Percentiles rank a stretch among this genome's conserved stretches.
Conservation (phyloP, 1,284 basidiomycete genomes). For the Microbotryum intermedium region DNA sequence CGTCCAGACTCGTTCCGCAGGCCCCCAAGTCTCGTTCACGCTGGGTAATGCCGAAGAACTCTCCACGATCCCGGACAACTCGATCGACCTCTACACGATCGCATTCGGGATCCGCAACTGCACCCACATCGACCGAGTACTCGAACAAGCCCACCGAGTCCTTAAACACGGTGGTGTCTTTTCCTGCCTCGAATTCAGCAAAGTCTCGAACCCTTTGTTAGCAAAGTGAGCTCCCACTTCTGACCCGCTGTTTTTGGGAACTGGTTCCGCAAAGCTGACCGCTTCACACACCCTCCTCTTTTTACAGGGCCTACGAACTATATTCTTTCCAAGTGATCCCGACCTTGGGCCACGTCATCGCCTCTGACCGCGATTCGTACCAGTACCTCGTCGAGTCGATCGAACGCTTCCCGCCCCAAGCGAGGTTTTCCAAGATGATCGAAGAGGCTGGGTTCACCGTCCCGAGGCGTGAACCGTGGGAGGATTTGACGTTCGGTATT, state of each 20-base stretch:
- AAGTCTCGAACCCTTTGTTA: conserved; percentile 79
- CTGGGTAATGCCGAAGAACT: conserved; percentile 89
- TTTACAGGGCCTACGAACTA: conserved; percentile 71
- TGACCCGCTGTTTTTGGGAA: neutral
- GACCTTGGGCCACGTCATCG: conserved; percentile 86
- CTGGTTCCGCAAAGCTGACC: no score
- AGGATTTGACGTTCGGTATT: conserved; percentile 36
- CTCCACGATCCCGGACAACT: conserved; percentile 62
- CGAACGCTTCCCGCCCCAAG: conserved; percentile 82
- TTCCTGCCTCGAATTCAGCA: conserved; percentile 94
- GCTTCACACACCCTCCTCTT: neutral
- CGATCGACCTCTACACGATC: conserved; percentile 95
- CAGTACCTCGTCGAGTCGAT: conserved; percentile 98
- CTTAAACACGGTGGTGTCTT: conserved; percentile 95
- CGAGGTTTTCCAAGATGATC: conserved; percentile 78
- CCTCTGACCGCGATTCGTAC: conserved; percentile 89
- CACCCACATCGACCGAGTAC: conserved; percentile 81
- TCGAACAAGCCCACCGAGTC: conserved; percentile 85
- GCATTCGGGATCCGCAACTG: conserved; percentile 98
- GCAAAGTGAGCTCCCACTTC: conserved; percentile 55
- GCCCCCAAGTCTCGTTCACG: conserved; percentile 85
- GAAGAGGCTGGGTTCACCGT: conserved; percentile 41
- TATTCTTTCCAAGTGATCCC: conserved; percentile 97
- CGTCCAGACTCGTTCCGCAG: no score
- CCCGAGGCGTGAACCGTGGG: conserved; percentile 29